Base-by-base conservation (phyloP, 202 grass and related monocot species). In the Zizania palustris region DNA sequence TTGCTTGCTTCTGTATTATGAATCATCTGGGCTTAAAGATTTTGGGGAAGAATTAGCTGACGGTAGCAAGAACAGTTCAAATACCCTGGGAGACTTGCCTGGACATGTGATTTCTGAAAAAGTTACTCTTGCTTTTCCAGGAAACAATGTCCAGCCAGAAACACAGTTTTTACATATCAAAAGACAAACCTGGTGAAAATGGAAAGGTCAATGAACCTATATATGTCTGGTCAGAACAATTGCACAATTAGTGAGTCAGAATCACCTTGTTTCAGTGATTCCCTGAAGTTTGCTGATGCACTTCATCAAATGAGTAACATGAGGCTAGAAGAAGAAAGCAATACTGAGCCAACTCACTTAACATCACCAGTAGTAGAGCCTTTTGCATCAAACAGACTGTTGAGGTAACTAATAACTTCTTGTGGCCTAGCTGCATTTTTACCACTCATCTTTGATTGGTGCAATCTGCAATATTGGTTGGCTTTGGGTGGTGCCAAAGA, bases 381-480 rank as follows among this genome's bases (percentile, higher is more conserved):
- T 67, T 67, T 48, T 11, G 7, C 50, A 72, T 55, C 76, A 88
- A 70, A 40, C 65, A 76, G 80, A 80, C 72, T 40, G 21, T 90
- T 48, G 89, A 98, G 91, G 95, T 86, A 72, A 60, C 22, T 58
- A 20, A 75, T 38, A 36, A n/a, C n/a, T 14, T 83, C 45, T 81
- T 79, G 42, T 85, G 37, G 9, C 54, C 16, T 69, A 10, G 40
- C 20, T 63, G 9, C 35, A 55, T 69, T 82, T 80, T 77, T 15
- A 14, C 13, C 61, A 73, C 10, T 33, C 37, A 68, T 60, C 49
- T 63, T 41, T 58, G 44, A 41, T 10, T 19, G 16, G 50, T 20
- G 51, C 7, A 55, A 19, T 19, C n/a, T 55, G 51, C 51, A 55
- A 55, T 55, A 55, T 5, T 51, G 15, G 12, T 14, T 16, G 49